Conservation (phyloP, 1,284 basidiomycete genomes). For the Rhodofomes roseus region DNA sequence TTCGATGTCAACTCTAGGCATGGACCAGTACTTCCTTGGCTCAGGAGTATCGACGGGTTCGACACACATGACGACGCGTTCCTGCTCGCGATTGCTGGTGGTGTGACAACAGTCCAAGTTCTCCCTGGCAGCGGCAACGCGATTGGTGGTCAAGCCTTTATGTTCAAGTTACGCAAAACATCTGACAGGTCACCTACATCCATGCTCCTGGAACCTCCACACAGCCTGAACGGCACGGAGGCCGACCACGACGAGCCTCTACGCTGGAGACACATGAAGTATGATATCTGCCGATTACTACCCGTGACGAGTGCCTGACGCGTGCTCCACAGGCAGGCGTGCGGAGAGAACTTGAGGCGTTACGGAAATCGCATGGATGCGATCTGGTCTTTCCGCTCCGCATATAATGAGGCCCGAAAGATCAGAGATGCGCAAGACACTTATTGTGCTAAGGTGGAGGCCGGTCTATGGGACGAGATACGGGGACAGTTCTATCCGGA, state of each 20-base stretch:
- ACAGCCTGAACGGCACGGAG: conserved; percentile 31
- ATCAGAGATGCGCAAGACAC: conserved; percentile 74
- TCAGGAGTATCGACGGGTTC: conserved; percentile 44
- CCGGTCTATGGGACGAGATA: conserved; percentile 54
- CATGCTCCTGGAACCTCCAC: conserved; percentile 45
- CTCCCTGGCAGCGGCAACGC: conserved; percentile 30
- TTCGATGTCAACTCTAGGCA: conserved; percentile 52
- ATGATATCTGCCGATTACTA: neutral
- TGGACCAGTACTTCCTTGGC: conserved; percentile 44
- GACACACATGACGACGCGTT: conserved; percentile 48
- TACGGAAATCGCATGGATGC: conserved; percentile 56
- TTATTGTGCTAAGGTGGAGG: conserved; percentile 58
- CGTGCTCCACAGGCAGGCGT: conserved; percentile 46
- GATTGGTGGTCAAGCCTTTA: conserved; percentile 45
- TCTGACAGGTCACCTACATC: conserved; percentile 40
- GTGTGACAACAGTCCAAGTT: conserved; percentile 45
- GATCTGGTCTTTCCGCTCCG: conserved; percentile 52
- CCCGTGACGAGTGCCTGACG: neutral
- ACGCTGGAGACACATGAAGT: conserved; percentile 47
- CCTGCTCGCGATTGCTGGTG: conserved; percentile 40
- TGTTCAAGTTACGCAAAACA: conserved; percentile 48
- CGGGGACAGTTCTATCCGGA: conserved; percentile 68
- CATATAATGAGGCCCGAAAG: conserved; percentile 70
- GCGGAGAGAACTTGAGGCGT: conserved; percentile 46
- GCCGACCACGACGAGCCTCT: conserved; percentile 25